Evolutionary conservation across 352 stramenopile species (phyloP), one percentile per base, ranked within the genome.

Genomic region (Phytopythium chamaehyphon): DNA sequence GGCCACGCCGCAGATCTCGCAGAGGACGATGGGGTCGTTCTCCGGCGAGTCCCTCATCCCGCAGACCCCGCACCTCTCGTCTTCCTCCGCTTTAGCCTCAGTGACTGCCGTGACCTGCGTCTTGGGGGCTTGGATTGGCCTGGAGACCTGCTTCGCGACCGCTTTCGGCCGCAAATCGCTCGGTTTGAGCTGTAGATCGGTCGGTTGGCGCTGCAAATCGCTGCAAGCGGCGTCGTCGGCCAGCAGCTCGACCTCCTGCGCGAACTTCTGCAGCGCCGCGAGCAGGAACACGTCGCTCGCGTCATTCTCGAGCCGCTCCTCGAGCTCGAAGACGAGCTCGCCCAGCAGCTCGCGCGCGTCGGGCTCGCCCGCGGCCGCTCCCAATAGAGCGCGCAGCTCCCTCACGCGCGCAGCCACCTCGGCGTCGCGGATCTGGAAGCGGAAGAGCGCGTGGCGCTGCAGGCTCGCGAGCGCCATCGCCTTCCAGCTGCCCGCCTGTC

Each of bases 1-100:
- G 0, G 76, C 76, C 21, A 79, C 63, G 23, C 67, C 66, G 52
- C 84, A 94, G 5, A 81, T 59, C 21, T 90, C 83, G 57, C 83
- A 94, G 55, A 90, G 83, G 40, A 94, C 73, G 51, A 94, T 90
- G 12, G 73, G 67, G 54, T 94, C 79, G 47, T 73, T 73, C 47
- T 85, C 79, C 11, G 73, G 54, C n/a, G 82, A 92, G 38, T 90
- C 78, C 21, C 61, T 59, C 45, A 73, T 66, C 16, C 76, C 70
- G 50, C 82, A 92, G 14, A 92, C 79, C 43, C 71, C 69, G 43
- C 82, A 92, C 1, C 68, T 59, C 9, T 84, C 48, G 22, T 89
- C 77, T 36, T 83, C 71, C 15, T 83, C 71, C 2, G 63, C 53
- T 1, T 59, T 54, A n/a, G n/a, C n/a, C n/a, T n/a, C n/a, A n/a